Evolutionary conservation across 495 filamentous ascomycete genomes (phyloP).

Genomic region (Tuber umbilicatum): DNA sequence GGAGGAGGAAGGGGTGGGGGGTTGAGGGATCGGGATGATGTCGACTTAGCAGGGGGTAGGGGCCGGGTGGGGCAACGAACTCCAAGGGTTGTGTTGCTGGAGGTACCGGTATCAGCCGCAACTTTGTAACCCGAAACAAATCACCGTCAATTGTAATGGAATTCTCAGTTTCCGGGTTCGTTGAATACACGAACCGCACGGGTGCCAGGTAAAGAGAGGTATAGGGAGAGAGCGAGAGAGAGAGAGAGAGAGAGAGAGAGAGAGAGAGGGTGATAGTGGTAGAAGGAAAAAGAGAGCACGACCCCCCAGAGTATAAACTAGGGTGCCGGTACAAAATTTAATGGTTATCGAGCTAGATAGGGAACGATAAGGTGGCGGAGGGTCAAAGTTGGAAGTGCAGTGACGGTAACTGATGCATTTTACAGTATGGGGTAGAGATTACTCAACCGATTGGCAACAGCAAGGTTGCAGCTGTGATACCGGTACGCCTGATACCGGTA

Average conservation of each 20-base stretch:
- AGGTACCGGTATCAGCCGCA: conserved; percentile 1
- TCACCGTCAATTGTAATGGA: background rate
- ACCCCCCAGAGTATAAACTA: background rate
- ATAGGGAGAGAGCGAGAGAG: background rate
- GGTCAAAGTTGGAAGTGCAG: background rate
- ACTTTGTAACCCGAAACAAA: background rate
- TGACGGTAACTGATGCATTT: conserved; percentile 1
- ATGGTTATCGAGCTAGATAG: background rate
- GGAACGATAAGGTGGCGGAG: background rate
- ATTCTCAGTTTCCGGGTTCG: background rate
- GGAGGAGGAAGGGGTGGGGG: conserved; percentile 1
- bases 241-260: background rate
- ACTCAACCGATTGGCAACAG: background rate
- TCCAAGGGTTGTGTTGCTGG: background rate
- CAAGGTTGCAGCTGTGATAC: background rate
- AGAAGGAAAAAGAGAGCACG: background rate
- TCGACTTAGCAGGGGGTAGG: conserved; percentile 13
- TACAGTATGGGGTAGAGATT: conserved; percentile 4
- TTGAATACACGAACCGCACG: background rate
- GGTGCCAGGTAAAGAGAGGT: background rate
- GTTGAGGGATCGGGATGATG: conserved; percentile 8
- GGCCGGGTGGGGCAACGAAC: conserved; percentile 7
- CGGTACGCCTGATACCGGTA: background rate
- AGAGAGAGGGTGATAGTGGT: background rate
- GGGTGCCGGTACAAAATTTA: background rate